A percentile compares a stretch with the other conserved stretches of the same genome.
phyloP scores from a whole-genome alignment of 805 yeast species.

The Kodamaea sagamina region DNA sequence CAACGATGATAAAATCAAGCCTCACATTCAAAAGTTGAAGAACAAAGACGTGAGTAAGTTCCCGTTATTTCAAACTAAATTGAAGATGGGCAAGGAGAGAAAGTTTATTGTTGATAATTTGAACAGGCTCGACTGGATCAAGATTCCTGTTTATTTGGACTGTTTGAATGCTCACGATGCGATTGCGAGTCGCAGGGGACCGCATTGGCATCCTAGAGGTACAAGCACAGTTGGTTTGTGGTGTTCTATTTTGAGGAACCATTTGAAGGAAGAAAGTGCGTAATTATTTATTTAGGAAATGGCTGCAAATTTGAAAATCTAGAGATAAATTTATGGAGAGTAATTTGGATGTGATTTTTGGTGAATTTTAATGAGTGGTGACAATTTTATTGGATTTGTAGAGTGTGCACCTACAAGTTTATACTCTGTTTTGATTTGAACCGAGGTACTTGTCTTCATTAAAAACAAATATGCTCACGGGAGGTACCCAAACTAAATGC shows the following conservation, averaged over 20 bases:
- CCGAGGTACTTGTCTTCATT: too few relatives aligned
- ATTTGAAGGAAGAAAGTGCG: constrained; percentile 14
- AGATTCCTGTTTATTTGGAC: constrained; percentile 71
- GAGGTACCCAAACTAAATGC: too few relatives aligned
- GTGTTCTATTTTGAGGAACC: constrained; percentile 41
- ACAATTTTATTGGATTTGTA: too few relatives aligned
- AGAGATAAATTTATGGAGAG: too few relatives aligned
- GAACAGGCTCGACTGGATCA: constrained; percentile 71
- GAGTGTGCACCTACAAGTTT: too few relatives aligned
- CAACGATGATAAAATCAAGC: constrained; percentile 26
- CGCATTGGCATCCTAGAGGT: constrained; percentile 51
- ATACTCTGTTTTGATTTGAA: too few relatives aligned
- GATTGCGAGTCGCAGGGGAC: constrained; percentile 76
- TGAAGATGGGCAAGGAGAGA: constrained; percentile 41
- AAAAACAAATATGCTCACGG: too few relatives aligned
- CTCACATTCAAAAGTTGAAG: constrained; percentile 20
- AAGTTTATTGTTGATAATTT: constrained; percentile 50
- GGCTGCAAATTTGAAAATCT: constrained; percentile 3
- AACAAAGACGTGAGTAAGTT: constrained; percentile 20
- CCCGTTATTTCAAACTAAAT: constrained; percentile 31
- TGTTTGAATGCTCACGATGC: constrained; percentile 84
- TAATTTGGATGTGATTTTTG: neutral
- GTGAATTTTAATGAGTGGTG: too few relatives aligned
- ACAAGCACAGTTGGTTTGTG: constrained; percentile 54
- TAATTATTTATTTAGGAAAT: neutral